Base-by-base conservation (phyloP, 345 rosid genomes). In the Limnanthes douglasii region DNA sequence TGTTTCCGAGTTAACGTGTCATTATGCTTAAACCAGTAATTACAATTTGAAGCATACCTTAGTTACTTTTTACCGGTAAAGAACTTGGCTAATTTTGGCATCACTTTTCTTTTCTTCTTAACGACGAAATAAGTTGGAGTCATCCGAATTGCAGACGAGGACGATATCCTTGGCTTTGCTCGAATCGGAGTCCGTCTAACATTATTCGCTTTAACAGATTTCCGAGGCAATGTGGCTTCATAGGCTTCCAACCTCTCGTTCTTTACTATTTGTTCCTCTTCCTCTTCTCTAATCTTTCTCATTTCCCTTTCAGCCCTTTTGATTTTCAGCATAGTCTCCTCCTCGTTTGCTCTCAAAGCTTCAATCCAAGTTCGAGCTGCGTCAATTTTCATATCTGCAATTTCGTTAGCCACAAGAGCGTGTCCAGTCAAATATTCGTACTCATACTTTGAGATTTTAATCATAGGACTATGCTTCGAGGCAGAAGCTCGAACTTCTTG, bases 351-450 rank as follows among this genome's bases (percentile, higher is more conserved):
- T 55, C 68, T 72, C 9, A 84, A 35, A 46, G 95, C 94, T 56
- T 77, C 79, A 0, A 80, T 66, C 94, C 98, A 90, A 3, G 98
- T 92, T 69, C 68, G 70, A 30, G 95, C 86, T 2, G 98, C 95
- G 12, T 78, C 86, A 24, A 84, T 79, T 62, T 90, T 90, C 56
- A 70, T 77, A 46, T 80, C 85, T 4, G 95, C 95, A 4, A 73
- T 64, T 41, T 84, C 95, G 45, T 77, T 73, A 0, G 94, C 95
- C 16, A 43, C 43, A 11, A 33, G 53, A 8, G 86, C 86, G 15
- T 68, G 59, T 41, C 84, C 85, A 1, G 50, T 77, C 45, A 83
- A 53, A 58, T 80, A 90, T 28, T 90, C 85, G 1, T 70, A 77
- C 54, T 90, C 98, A 4, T 74, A 90, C 52, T 75, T 72, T 0